Percentiles rank a stretch among this genome's conserved stretches.
phyloP scores from a whole-genome alignment of 805 yeast species.

The Kazachstania martiniae region DNA sequence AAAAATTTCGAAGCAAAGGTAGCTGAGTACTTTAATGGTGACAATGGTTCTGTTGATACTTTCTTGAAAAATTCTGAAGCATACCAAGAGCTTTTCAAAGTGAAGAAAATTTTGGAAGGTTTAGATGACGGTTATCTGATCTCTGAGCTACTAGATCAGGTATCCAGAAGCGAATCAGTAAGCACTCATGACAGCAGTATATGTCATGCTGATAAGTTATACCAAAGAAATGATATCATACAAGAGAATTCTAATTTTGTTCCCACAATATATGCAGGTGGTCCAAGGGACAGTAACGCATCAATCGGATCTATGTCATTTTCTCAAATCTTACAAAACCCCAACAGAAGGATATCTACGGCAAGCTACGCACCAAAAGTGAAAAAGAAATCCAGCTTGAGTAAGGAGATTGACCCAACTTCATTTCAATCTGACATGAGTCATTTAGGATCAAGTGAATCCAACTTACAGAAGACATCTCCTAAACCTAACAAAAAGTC shows the following conservation, averaged over 20 bases:
- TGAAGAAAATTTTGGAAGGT: conserved; percentile 44
- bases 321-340: conserved; percentile 6
- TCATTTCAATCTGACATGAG: too few species aligned
- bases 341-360: conserved; percentile 6
- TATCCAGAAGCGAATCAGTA: conserved; percentile 25
- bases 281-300: conserved; percentile 19
- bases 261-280: conserved; percentile 16
- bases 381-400: conserved; percentile 20
- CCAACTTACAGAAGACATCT: too few species aligned
- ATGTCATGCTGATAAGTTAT: conserved; percentile 4
- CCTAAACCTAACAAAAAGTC: too few species aligned
- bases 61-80: conserved; percentile 20
- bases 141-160: conserved; percentile 36
- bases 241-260: conserved; percentile 1
- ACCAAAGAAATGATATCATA: conserved; percentile 1
- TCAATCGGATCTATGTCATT: conserved; percentile 15
- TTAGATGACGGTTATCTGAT: conserved; percentile 50
- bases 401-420: conserved; percentile 15
- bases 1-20: conserved; percentile 17
- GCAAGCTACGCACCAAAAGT: conserved; percentile 6
- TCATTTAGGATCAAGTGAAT: too few species aligned
- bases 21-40: conserved; percentile 13
- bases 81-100: conserved; percentile 32
- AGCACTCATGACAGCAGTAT: conserved; percentile 18
- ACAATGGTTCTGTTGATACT: conserved; percentile 13